Conservation (phyloP, 2,329 filamentous ascomycete genomes). For the Emergomyces orientalis region DNA sequence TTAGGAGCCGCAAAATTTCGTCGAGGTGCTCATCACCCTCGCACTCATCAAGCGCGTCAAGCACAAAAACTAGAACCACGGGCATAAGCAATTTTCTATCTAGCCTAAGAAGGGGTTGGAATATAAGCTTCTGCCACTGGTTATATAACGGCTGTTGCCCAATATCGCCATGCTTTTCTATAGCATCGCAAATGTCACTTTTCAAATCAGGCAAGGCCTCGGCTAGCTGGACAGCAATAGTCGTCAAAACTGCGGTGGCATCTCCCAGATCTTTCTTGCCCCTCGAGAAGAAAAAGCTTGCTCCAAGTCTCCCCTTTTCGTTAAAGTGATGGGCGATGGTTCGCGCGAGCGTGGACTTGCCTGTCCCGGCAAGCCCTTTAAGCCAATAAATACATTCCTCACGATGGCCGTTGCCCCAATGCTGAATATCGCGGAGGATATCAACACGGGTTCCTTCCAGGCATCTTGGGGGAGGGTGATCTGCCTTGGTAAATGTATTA, state of each 20-base stretch:
- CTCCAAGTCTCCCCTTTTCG: slow-evolving; percentile 17
- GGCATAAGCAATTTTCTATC: slow-evolving; percentile 1
- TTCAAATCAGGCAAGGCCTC: slow-evolving; percentile 23
- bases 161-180: slow-evolving; percentile 23
- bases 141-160: slow-evolving; percentile 19
- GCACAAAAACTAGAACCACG: slow-evolving; percentile 17
- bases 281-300: slow-evolving; percentile 26
- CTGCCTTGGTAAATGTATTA: slow-evolving; percentile 3
- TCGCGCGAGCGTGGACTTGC: slow-evolving; percentile 26
- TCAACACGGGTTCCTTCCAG: slow-evolving; percentile 18
- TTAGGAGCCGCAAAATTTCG: slow-evolving; percentile 19
- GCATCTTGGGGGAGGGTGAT: slow-evolving; percentile 12
- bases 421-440: slow-evolving; percentile 17
- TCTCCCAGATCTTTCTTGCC: slow-evolving; percentile 16
- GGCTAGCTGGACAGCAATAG: slow-evolving; percentile 24
- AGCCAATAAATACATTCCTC: slow-evolving; percentile 24
- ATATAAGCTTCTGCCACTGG: slow-evolving; percentile 22
- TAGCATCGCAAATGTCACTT: slow-evolving; percentile 14
- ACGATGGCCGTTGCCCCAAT: slow-evolving; percentile 14
- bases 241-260: slow-evolving; percentile 21
- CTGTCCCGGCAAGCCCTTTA: slow-evolving; percentile 27
- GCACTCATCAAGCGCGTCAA: slow-evolving; percentile 27
- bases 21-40: slow-evolving; percentile 18
- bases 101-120: slow-evolving; percentile 18
- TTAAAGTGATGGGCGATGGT: slow-evolving; percentile 18